Percentiles rank a stretch among this genome's conserved stretches.
Conservation (phyloP, 1,284 basidiomycete species). For the Heterobasidion occidentale region DNA sequence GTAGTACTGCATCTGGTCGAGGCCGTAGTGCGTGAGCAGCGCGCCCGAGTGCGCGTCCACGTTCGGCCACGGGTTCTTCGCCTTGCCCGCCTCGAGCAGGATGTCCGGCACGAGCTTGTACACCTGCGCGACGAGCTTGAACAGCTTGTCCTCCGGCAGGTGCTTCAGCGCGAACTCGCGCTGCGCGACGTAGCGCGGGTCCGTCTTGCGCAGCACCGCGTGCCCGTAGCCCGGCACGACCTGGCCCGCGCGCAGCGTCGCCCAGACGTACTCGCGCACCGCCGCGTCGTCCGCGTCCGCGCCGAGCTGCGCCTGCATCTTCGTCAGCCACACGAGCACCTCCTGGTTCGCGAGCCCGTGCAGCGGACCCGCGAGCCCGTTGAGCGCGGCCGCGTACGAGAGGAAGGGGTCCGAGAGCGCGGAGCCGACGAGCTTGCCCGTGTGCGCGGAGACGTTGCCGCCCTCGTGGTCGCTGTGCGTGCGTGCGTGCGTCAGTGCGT, state of each 20-base stretch:
- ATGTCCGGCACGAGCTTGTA: slow-evolving; percentile 92
- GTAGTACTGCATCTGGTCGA: slow-evolving; percentile 89
- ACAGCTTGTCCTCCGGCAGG: slow-evolving; percentile 80
- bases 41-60: slow-evolving; percentile 97
- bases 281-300: slow-evolving; percentile 77
- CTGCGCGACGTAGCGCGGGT: slow-evolving; percentile 95
- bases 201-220: slow-evolving; percentile 94
- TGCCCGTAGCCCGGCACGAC: slow-evolving; percentile 96
- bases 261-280: slow-evolving; percentile 91
- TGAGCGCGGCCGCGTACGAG: slow-evolving; percentile 87
- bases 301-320: slow-evolving; percentile 85
- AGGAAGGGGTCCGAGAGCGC: slow-evolving; percentile 98
- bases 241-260: slow-evolving; percentile 83
- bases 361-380: slow-evolving; percentile 95
- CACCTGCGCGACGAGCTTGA: slow-evolving; percentile 90
- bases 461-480: slow-evolving; percentile 86
- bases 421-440: slow-evolving; percentile 94
- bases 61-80: slow-evolving; percentile 92
- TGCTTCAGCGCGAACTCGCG: slow-evolving; percentile 92
- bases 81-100: slow-evolving; percentile 90
- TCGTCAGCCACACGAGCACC: slow-evolving; percentile 83
- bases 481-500: slow-evolving; percentile 5
- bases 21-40: slow-evolving; percentile 85
- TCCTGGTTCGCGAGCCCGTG: slow-evolving; percentile 98
- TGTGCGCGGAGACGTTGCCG: slow-evolving; percentile 97